Conservation (phyloP, 345 rosid genomes). For the Salix brachista region DNA sequence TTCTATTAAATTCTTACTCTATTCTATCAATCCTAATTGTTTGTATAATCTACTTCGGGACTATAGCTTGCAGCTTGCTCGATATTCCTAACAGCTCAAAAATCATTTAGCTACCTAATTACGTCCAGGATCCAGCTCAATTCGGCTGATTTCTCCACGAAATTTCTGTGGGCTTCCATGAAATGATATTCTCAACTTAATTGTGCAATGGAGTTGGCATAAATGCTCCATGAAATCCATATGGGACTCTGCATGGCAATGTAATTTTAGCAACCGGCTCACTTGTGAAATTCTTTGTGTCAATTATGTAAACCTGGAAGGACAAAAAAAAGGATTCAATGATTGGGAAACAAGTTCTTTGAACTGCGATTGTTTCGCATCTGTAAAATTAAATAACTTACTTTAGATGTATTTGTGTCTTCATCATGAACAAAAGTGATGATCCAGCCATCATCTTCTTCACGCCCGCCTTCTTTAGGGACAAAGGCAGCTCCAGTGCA, state of each 20-base stretch:
- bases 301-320: constrained; percentile 11
- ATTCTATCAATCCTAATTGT: no score
- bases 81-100: no score
- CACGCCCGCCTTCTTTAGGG: constrained; percentile 17
- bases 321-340: not conserved
- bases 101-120: no score
- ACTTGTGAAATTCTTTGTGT: not conserved
- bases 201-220: not conserved
- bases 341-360: no score
- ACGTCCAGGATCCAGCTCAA: no score
- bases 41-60: no score
- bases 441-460: constrained; percentile 53
- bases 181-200: not conserved
- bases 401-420: constrained; percentile 29
- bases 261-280: constrained; percentile 8
- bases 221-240: constrained; percentile 13
- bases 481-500: constrained; percentile 40
- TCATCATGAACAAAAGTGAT: constrained; percentile 47
- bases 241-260: constrained; percentile 8
- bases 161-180: no score
- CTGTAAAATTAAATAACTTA: not conserved
- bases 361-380: not conserved
- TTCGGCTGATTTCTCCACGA: no score
- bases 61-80: no score
- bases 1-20: no score